Base-by-base conservation (phyloP, 345 rosid genomes). In the Reutealis trisperma region DNA sequence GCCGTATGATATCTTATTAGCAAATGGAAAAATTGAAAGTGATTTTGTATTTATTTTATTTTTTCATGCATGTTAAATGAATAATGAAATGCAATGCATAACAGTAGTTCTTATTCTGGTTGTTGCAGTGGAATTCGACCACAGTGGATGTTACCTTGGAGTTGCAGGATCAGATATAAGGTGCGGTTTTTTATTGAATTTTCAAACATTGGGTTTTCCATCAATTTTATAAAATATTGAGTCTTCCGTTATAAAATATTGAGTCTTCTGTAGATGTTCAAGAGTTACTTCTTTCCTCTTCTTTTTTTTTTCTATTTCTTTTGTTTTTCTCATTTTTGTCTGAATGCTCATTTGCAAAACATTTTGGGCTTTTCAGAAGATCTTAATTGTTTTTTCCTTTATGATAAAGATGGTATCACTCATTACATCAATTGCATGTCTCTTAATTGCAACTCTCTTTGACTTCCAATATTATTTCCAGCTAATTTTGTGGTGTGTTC, bases 121-220 rank as follows among this genome's bases (percentile, higher is more conserved):
- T 72, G 55, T 85, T 87, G 88, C 93, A 95, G 99, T 93, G 85
- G 99, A 90, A 81, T 93, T 96, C 47, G 99, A 93, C 76, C 91
- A 89, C 57, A 96, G 96, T 75, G 99, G 99, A 81, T 83, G 79
- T 72, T 96, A 92, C 86, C 93, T 96, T 15, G 96, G 93, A 60
- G 70, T 93, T 81, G 90, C 93, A 24, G 97, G 98, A 66, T 89
- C 97, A 41, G 99, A 96, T 76, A 85, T 88, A 81, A 90, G 96
- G 99, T 92, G 67, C 63, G n/a, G 55, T 58, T 54, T 24, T 32
- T 11, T 84, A 67, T 4, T 70, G 27, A 16, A 22, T 51, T 60
- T 65, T 27, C n/a, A 67, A 76, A 45, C 11, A 5, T 27, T 71
- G 49, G 37, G 7, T 34, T 13, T 10, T 18, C 4, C 4, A 0